A percentile compares a stretch with the other conserved stretches of the same genome.
These are phyloP conservation scores for Candida morakotiae DNA, from an alignment of 805 yeast species.

Conservation along the genomic window DNA sequence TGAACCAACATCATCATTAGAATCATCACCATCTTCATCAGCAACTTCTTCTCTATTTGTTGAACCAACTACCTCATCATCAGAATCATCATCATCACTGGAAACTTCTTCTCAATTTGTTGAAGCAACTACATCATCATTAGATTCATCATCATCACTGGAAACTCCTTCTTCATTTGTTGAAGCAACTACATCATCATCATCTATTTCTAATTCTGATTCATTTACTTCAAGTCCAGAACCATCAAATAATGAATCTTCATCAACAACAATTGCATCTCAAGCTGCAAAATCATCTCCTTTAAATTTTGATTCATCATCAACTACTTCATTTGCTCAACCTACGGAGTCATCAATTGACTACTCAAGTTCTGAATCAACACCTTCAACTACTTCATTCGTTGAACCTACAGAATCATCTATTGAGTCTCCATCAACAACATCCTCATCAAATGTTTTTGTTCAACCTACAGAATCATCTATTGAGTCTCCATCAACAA, in stretches of 20 bases:
- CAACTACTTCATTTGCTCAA: conserved; percentile 1
- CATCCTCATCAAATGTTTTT: conserved; percentile 2
- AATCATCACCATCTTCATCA: too few relatives aligned
- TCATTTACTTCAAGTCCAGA: not conserved
- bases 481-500: conserved; percentile 1
- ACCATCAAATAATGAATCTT: too few relatives aligned
- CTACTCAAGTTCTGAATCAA: not conserved
- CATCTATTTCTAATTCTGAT: not conserved
- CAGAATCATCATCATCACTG: not conserved
- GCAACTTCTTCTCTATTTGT: too few relatives aligned
- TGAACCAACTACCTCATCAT: not conserved
- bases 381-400: conserved; percentile 2
- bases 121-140: conserved; percentile 2
- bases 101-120: not conserved
- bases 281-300: not conserved
- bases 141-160: not conserved
- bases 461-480: conserved; percentile 3
- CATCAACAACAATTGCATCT: too few relatives aligned
- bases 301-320: conserved; percentile 1
- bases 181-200: not conserved
- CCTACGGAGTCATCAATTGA: not conserved
- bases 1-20: not conserved
- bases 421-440: conserved; percentile 1
- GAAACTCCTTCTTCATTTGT: not conserved
- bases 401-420: conserved; percentile 5